Evolutionary conservation across 2,329 filamentous ascomycete species (phyloP), one percentile per base, ranked within the genome.

Genomic region (Cyanodermella asteris): DNA sequence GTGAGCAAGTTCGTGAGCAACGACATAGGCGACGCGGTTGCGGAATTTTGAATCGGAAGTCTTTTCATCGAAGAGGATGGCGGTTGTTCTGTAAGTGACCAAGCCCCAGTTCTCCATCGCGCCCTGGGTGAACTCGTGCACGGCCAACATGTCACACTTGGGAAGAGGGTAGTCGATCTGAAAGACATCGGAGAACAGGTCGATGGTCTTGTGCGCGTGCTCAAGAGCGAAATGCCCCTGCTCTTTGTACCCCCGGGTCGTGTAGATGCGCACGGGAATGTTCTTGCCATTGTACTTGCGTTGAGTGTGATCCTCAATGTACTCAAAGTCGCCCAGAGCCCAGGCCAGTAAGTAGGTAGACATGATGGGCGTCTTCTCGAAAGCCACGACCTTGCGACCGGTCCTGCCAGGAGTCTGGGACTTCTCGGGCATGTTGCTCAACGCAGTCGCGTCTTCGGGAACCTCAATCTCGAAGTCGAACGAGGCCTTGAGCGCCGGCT

Each of bases 71-170:
- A 87, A 97, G n/a, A 97, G 63, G 15, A 97, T 74, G 25, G 87
- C 82, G 7, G 84, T 94, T 7, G 84, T 91, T 36, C 81, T 67
- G 54, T 94, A 97, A 16, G 87, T 94, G 30, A 97, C 80, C 27
- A 97, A 61, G 36, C 82, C 82, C 82, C 82, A 93, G 46, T 90
- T 90, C 56, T 93, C 82, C 77, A 90, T 90, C 36, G 80, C 80
- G 22, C 76, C 74, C 46, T 64, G 59, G 40, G 32, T 35, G 37
- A 97, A 91, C 53, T 91, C 82, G 51, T 91, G 80, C 7, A 91
- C 81, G 31, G 81, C 81, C 21, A 93, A 59, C 25, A 93, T 59
- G 47, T 93, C 82, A 5, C 78, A 73, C 58, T 93, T 93, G 33
- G 82, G 81, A 11, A 93, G 61, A 16, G 82, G 82, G 46, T 91